Percentiles rank a stretch among this genome's conserved stretches.
Conservation (phyloP, 148 eudicot species). For the Simmondsia chinensis region DNA sequence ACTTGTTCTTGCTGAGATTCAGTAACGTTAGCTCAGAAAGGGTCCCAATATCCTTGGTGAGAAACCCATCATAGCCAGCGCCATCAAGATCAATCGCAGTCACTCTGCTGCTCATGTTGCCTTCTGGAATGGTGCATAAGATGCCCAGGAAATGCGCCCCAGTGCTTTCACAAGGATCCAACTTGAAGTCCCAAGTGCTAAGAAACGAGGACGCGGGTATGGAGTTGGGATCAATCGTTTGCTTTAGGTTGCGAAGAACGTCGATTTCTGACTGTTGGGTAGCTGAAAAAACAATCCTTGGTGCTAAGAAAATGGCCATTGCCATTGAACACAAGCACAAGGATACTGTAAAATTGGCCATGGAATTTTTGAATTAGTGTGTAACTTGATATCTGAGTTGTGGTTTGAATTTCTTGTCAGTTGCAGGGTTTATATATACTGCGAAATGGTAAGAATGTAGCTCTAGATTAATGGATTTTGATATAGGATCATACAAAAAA, state of each 20-base stretch:
- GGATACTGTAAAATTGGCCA: too few species aligned
- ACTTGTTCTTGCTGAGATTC: conserved; percentile 49
- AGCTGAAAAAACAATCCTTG: conserved; percentile 11
- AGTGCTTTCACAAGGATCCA: conserved; percentile 68
- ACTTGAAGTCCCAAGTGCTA: conserved; percentile 42
- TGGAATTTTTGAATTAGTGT: too few species aligned
- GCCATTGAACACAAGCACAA: too few species aligned
- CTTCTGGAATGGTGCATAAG: conserved; percentile 36
- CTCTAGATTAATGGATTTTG: too few species aligned
- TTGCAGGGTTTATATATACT: too few species aligned
- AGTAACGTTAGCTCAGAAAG: conserved; percentile 43
- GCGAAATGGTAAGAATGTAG: too few species aligned
- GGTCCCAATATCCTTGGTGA: conserved; percentile 49
- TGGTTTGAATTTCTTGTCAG: too few species aligned
- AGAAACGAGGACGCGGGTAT: conserved; percentile 38
- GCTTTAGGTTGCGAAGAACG: conserved; percentile 36
- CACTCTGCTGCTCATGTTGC: conserved; percentile 35
- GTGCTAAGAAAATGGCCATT: conserved; percentile 6
- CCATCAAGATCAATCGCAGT: conserved; percentile 45
- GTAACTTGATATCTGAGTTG: too few species aligned
- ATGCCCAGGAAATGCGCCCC: conserved; percentile 56
- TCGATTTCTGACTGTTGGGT: conserved; percentile 40
- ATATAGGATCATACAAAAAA: too few species aligned
- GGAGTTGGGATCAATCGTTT: conserved; percentile 48
- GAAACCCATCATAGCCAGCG: conserved; percentile 52